Evolutionary conservation across 2,329 filamentous ascomycete genomes (phyloP).

Genomic region (Claviceps arundinis): DNA sequence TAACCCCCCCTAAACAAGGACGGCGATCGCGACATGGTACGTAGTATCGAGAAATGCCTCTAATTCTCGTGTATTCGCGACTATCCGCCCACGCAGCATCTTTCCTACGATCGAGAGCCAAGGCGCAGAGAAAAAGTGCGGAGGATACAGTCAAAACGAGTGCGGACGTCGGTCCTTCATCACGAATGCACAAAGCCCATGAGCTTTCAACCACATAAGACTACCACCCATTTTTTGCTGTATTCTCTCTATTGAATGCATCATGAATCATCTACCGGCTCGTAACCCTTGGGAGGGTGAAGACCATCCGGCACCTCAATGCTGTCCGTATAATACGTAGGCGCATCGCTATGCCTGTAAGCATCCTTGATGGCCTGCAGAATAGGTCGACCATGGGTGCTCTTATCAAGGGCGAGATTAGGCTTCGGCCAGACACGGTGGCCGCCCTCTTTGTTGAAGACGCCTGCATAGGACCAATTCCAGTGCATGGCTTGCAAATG

Average conservation of each 20-base stretch:
- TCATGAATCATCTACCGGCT: conserved; percentile 6
- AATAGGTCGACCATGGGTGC: conserved; percentile 20
- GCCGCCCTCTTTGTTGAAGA: conserved; percentile 25
- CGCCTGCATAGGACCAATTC: conserved; percentile 41
- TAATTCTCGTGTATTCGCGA: no score
- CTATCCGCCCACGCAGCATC: no score
- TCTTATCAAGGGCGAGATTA: conserved; percentile 23
- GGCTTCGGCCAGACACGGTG: conserved; percentile 25
- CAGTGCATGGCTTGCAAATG: conserved; percentile 30
- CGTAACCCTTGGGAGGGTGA: conserved; percentile 27
- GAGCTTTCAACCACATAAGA: no score
- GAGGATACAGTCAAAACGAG: no score
- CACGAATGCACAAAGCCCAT: no score
- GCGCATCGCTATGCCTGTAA: conserved; percentile 24
- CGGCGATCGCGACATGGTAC: no score
- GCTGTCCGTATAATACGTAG: conserved; percentile 28
- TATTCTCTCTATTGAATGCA: not conserved
- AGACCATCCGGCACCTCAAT: conserved; percentile 28
- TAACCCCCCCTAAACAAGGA: no score
- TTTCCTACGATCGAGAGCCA: no score
- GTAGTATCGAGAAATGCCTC: no score
- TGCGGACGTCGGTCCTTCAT: no score
- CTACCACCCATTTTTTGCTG: not conserved
- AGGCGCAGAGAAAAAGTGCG: no score
- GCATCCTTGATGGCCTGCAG: conserved; percentile 23